Percentiles rank a stretch among this genome's conserved stretches.
Evolutionary conservation across 2,329 filamentous ascomycete genomes (phyloP).

Genomic region (Cytospora leucostoma): DNA sequence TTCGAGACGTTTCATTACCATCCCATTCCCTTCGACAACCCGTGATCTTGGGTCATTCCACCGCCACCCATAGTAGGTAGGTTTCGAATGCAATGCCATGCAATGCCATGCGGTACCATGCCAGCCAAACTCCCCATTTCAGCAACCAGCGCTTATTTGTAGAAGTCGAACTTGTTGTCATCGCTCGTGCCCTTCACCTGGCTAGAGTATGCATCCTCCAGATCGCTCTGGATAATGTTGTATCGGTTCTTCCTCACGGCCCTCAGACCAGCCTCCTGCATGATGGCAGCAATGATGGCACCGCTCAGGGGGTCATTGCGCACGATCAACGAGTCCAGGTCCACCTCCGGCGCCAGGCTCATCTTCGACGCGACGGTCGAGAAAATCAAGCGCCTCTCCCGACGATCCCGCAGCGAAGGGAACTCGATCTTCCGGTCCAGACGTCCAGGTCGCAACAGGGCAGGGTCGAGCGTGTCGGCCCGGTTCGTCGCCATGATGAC

Average conservation of each 20-base stretch:
- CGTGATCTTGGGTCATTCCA: neutral
- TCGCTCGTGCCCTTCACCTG: conserved; percentile 81
- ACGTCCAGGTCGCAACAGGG: conserved; percentile 89
- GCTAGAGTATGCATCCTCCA: conserved; percentile 95
- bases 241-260: conserved; percentile 97
- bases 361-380: conserved; percentile 96
- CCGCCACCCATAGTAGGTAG: neutral
- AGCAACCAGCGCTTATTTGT: conserved; percentile 60
- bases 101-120: conserved; percentile 7
- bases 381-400: conserved; percentile 96
- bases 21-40: neutral
- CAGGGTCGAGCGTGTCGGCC: conserved; percentile 94
- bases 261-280: conserved; percentile 95
- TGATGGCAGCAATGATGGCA: conserved; percentile 95
- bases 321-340: conserved; percentile 93
- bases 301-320: conserved; percentile 94
- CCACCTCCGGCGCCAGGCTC: conserved; percentile 94
- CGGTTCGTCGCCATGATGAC: conserved; percentile 99
- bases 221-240: conserved; percentile 96
- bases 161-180: conserved; percentile 85
- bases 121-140: neutral
- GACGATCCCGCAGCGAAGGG: conserved; percentile 87
- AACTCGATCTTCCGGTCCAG: conserved; percentile 99
- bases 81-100: neutral
- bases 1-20: conserved; percentile 1